Percentiles rank a stretch among this genome's conserved stretches.
Conservation (phyloP, 495 filamentous ascomycete genomes). For the Beverwykella pulmonaria region DNA sequence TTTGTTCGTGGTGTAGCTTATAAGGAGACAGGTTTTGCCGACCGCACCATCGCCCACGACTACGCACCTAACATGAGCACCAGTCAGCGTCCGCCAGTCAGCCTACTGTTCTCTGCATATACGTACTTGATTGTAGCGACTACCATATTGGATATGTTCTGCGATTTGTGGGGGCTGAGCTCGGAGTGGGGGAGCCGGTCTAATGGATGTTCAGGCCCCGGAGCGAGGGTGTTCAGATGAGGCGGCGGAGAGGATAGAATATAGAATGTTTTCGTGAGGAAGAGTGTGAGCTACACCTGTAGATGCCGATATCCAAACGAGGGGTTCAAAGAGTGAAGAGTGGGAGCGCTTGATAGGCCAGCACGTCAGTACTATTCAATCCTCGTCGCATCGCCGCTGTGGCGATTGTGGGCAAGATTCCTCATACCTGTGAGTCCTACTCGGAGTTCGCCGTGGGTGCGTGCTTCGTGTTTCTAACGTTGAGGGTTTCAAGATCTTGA, state of each 20-base stretch:
- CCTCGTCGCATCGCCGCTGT: constrained; percentile 7
- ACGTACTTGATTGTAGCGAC: constrained; percentile 39
- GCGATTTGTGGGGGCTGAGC: background rate
- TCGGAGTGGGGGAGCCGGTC: background rate
- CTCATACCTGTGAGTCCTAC: constrained; percentile 31
- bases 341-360: constrained; percentile 16
- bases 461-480: constrained; percentile 34
- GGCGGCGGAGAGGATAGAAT: background rate
- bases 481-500: no score
- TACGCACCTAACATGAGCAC: constrained; percentile 69
- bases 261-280: background rate
- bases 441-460: constrained; percentile 30
- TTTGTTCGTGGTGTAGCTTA: constrained; percentile 99
- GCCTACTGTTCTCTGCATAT: background rate
- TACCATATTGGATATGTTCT: constrained; percentile 26
- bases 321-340: constrained; percentile 27
- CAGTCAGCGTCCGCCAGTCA: background rate
- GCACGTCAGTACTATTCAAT: constrained; percentile 24
- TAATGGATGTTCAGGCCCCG: background rate
- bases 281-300: constrained; percentile 5
- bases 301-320: constrained; percentile 34
- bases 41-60: constrained; percentile 99
- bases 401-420: constrained; percentile 8
- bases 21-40: constrained; percentile 97
- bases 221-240: background rate